Evolutionary conservation across 2,329 filamentous ascomycete genomes (phyloP), one percentile per base, ranked within the genome.

Genomic region (Claviceps paspali): DNA sequence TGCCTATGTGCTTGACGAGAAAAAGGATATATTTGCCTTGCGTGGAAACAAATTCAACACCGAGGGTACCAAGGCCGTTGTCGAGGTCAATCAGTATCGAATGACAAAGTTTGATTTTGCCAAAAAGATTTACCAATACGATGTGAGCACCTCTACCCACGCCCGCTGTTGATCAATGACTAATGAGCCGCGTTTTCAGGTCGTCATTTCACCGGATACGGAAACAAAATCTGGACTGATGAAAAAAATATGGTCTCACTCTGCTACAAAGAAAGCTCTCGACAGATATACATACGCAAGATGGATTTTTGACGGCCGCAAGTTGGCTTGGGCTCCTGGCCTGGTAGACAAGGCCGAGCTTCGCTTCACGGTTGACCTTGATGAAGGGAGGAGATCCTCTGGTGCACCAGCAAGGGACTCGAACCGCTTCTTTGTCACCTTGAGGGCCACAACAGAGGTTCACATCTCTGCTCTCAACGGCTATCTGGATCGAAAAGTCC

Each of bases 301-400:
- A 29, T 85, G 79, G 71, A 71, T 95, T 39, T 86, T 76, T 48
- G 86, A 96, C 60, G 83, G 84, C 21, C 78, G 79, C 50, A 84
- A 80, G 55, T 68, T 98, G 33, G 87, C 85, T 12, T 98, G 91
- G 88, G 64, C 60, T 9, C 60, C 58, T 3, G 53, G 53, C 33
- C 49, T 58, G 15, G 45, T 68, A 8, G 52, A 61, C 0, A 57
- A 64, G 3, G 59, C 63, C 2, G 70, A 76, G 38, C 45, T 74
- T 4, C 67, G 69, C 0, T 53, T 84, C 34, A 55, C 52, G 0
- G 68, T 96, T 29, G 76, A 95, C 46, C 68, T 95, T 1, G 84
- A 93, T 48, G 64, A 61, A 1, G 82, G 82, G 44, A 56, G 69
- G 32, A 65, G 64, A 17, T 55, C 63, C n/a, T 43, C 54, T 21